A percentile compares a stretch with the other conserved stretches of the same genome.
phyloP scores from a whole-genome alignment of 2,329 filamentous ascomycete species.

The Fusarium pseudoanthophilum region DNA sequence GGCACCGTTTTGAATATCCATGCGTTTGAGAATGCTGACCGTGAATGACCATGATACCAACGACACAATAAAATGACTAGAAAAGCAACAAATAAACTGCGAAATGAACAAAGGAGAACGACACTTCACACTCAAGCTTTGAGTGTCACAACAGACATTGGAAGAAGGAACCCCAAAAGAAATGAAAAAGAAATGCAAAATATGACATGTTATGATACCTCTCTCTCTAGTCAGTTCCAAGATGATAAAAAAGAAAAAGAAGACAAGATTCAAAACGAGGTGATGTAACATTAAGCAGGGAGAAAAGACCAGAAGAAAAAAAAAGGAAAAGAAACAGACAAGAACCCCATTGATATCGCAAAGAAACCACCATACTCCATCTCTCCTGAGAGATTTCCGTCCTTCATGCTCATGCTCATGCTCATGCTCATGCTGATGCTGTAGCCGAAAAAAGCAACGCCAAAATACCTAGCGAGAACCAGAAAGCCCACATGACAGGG shows the following conservation, averaged over 20 bases:
- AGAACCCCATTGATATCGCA: constrained; percentile 30
- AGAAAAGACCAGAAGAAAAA: background rate
- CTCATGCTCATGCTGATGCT: background rate
- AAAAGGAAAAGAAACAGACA: background rate
- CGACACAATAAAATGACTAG: background rate
- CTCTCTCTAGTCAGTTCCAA: constrained; percentile 1
- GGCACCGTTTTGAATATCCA: constrained; percentile 6
- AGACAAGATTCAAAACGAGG: background rate
- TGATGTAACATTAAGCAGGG: background rate
- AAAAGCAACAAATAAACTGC: constrained; percentile 14
- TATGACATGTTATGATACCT: constrained; percentile 11
- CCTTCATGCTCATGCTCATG: constrained; percentile 5
- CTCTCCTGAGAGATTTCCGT: constrained; percentile 6
- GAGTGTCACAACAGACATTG: background rate
- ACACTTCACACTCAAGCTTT: background rate
- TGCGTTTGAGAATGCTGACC: constrained; percentile 27
- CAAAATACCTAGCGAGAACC: constrained; percentile 12
- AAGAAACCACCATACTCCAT: constrained; percentile 29
- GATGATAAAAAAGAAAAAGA: background rate
- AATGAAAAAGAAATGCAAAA: background rate
- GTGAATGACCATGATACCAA: constrained; percentile 9
- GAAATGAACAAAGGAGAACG: background rate
- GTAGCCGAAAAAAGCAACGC: constrained; percentile 1
- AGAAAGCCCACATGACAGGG: constrained; percentile 1
- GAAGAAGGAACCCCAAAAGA: background rate